Evolutionary conservation across 192 early-diverging fungal genomes (phyloP), one percentile per base, ranked within the genome.

Genomic region (Coemansia furcata): DNA sequence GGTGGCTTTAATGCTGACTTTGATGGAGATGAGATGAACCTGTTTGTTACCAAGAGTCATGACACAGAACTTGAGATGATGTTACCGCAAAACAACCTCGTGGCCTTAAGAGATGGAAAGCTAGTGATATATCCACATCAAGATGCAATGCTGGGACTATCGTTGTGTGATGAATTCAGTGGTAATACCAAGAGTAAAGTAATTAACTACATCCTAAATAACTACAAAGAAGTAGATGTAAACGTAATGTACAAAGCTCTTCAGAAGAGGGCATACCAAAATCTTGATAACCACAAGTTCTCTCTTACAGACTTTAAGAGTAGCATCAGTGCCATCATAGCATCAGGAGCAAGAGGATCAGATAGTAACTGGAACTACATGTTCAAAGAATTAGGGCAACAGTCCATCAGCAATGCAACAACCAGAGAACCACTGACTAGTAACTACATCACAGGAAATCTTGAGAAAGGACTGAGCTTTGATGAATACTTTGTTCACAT

Each of bases 1-100:
- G 52, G 65, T 12, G 65, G 65, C 30, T 66, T 66, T 26, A 66
- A 66, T 37, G 65, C 65, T 57, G 65, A 66, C 47, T 66, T 66
- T 57, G 65, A 66, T 43, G 65, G 65, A 17, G 65, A 66, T 26
- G 65, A 66, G 52, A 66, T 66, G 65, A 57, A 58, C 14, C 19
- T 66, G 1, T 66, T 66, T 52, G 62, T 12, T 1, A 21, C n/a
- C 6, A 63, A 43, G n/a, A 63, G 19, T 10, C 23, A 36, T 8
- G 33, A 63, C 10, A 0, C 4, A 47, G 62, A 64, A 47, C 46
- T 64, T 30, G 62, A 64, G 6, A 26, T 43, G 26, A 64, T 64
- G 62, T 12, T 44, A 14, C 62, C 62, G 3, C 62, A 64, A 33
- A 26, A 64, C 29, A 64, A 64, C 30, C 10, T 47, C 17, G 12